Evolutionary conservation across 331 rosid genomes (phyloP).

Genomic region (Arachis monticola): DNA sequence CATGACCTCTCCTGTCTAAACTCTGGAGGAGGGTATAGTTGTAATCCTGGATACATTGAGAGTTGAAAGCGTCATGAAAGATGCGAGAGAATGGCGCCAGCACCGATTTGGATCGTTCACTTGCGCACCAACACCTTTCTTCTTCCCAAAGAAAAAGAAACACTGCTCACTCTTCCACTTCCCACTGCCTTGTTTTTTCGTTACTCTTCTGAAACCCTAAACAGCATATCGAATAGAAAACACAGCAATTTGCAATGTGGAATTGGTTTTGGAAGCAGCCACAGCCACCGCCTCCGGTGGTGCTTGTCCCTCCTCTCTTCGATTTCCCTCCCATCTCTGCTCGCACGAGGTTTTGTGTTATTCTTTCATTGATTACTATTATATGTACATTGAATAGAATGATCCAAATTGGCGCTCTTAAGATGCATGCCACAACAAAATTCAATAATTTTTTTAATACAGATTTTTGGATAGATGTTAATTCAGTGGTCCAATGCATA

Average conservation of each 20-base stretch:
- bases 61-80: background rate
- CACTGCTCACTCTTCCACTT: background rate
- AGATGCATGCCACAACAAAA: too few relatives aligned
- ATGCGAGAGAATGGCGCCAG: conserved; percentile 9
- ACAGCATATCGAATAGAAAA: background rate
- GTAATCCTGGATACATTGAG: background rate
- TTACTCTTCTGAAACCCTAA: conserved; percentile 4
- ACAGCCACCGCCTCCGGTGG: conserved; percentile 83
- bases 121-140: too few relatives aligned
- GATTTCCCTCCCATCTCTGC: conserved; percentile 94
- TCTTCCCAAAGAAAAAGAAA: background rate
- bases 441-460: too few relatives aligned
- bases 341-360: conserved; percentile 60
- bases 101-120: background rate
- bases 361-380: too few relatives aligned
- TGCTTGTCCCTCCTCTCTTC: conserved; percentile 94
- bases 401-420: too few relatives aligned
- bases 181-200: background rate
- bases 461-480: too few relatives aligned
- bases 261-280: conserved; percentile 44
- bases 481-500: too few relatives aligned
- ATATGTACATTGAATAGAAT: too few relatives aligned
- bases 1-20: too few relatives aligned
- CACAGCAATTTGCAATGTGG: conserved; percentile 52
- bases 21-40: background rate